A percentile compares a stretch with the other conserved stretches of the same genome.
Evolutionary conservation across 345 rosid genomes (phyloP).

Genomic region (Eucalyptus tenuipes): DNA sequence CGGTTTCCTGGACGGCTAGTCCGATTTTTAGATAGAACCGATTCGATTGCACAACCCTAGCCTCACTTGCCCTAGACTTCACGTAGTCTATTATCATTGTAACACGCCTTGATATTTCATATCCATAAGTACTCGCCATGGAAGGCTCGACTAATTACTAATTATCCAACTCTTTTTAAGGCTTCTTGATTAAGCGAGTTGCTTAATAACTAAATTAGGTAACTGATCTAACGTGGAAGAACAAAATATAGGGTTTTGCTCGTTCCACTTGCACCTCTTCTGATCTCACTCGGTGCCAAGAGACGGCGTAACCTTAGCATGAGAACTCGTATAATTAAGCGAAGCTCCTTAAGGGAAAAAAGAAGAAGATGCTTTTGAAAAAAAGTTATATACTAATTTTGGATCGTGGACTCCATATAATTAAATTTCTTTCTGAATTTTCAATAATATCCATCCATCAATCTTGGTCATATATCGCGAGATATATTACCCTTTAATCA

Average conservation of each 20-base stretch:
- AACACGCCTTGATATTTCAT: not conserved
- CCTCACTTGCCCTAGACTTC: not conserved
- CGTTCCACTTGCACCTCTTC: not conserved
- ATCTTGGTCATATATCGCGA: not conserved
- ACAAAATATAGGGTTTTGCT: not conserved
- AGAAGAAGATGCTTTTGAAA: not conserved
- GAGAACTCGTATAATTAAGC: not conserved
- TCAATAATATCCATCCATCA: not conserved
- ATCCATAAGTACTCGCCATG: not conserved
- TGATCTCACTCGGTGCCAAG: not conserved
- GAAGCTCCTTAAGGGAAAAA: not conserved
- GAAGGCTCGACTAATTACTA: not conserved
- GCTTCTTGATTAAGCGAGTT: not conserved
- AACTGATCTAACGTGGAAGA: not conserved
- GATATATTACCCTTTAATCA: not conserved
- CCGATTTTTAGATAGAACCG: too few species aligned
- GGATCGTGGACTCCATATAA: not conserved
- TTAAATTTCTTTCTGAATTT: not conserved
- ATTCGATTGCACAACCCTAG: not conserved
- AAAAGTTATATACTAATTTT: not conserved
- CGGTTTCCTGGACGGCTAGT: not conserved
- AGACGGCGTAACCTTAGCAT: not conserved
- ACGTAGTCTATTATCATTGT: not conserved
- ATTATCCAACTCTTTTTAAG: not conserved
- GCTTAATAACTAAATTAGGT: not conserved